Base-by-base conservation (phyloP, 257 asterid species). In the Ligustrum vulgare region DNA sequence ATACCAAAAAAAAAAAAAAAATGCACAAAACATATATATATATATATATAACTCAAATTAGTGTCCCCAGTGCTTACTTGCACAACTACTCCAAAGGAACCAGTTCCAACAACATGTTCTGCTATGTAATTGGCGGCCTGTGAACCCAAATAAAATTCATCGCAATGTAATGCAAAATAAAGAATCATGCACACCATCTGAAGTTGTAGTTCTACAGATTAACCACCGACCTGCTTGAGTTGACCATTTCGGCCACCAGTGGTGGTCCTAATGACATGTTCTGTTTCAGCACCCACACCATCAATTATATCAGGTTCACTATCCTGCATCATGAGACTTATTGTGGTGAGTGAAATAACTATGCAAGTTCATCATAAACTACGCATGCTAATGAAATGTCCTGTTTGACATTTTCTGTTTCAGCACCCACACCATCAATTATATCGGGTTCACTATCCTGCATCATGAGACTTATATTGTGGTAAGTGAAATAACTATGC, bases 31-130 rank as follows among this genome's bases (percentile, higher is more conserved):
- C 62, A 70, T 22, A 39, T 47, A 69, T 56, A n/a, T n/a, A n/a
- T n/a, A n/a, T n/a, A n/a, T 9, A 10, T n/a, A 67, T 60, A 77
- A 56, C 60, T 43, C 41, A 78, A 67, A 74, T 51, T 41, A 78
- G 60, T 28, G 73, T 77, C 79, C 31, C 65, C 58, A 58, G 47
- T 67, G 75, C 89, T 86, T 89, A 94, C 98, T 83, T 94, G 98
- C 78, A 82, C 89, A 74, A 94, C 98, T 67, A 94, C 98, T 75
- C 98, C 98, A 79, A 94, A 94, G 45, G 98, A 94, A 76, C 98
- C 98, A 39, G 97, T 94, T 77, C 98, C 98, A 67, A 94, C 96
- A 72, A 94, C 96, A 84, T 94, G 98, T 82, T 94, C 98, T 69
- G 98, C 96, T 77, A 94, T 94, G 87, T 91, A 94, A 84, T 89